Base-by-base conservation (phyloP, 352 stramenopile genomes). In the Phytopythium vexans region DNA sequence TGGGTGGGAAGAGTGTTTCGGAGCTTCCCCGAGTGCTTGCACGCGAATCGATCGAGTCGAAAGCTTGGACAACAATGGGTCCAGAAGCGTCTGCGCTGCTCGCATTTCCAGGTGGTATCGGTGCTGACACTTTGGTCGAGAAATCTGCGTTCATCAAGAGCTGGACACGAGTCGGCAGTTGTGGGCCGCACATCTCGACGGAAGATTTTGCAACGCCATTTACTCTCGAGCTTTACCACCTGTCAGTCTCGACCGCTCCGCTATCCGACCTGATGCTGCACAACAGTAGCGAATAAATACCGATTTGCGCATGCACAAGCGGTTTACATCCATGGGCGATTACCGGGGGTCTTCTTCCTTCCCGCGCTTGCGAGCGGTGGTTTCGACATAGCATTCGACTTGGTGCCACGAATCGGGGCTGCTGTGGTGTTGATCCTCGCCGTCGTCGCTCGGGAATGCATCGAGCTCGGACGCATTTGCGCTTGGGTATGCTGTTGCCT, bases 171-270 rank as follows among this genome's bases (percentile, higher is more conserved):
- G 43, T 83, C 8, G 79, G 76, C n/a, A 56, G 54, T 21, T 89
- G 79, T 46, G 68, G 53, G 14, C 76, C 74, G 5, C 79, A 89
- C 41, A 21, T 88, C 31, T 82, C 73, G 21, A 88, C 74, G 0
- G 79, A 89, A 62, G 66, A 85, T 52, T 46, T 89, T 3, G 68
- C 66, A 31, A 72, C 76, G 36, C 64, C 72, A 0, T 56, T 85
- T 2, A 60, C 67, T 15, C 49, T 89, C 21, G 60, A 84, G 7
- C 57, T 89, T 11, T 76, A 85, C 43, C 45, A 41, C 32, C 45
- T 51, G 6, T 32, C 45, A 15, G 42, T 48, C 4, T 33, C 45
- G 27, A 15, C 6, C 33, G n/a, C 27, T 15, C 32, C 14, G 7
- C 14, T 41, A 1, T 7, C 21, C 45, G 32, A 41, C 42, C 34